Percentiles rank a stretch among this genome's conserved stretches.
phyloP scores from a whole-genome alignment of 441 rosid species.

The Corymbia calophylla region DNA sequence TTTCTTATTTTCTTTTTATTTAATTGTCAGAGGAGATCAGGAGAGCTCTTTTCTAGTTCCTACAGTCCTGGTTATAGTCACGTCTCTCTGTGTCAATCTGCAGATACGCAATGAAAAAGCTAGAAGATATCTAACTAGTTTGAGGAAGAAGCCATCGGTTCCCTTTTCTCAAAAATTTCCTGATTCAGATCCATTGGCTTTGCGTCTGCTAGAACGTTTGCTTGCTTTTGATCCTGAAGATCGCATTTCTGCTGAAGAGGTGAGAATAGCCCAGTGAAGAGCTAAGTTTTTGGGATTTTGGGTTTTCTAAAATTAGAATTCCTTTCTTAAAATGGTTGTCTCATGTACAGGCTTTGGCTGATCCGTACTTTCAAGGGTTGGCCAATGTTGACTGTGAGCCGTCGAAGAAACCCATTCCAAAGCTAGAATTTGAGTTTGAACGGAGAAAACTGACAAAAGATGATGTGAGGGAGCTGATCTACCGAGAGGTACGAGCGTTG shows the following conservation, averaged over 20 bases:
- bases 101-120: conserved; percentile 97
- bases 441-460: conserved; percentile 18
- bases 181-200: conserved; percentile 69
- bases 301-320: neutral
- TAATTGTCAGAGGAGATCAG: conserved; percentile 13
- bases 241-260: conserved; percentile 94
- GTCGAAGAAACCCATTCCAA: conserved; percentile 5
- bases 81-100: neutral
- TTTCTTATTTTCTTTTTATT: conserved; percentile 7
- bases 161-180: conserved; percentile 77
- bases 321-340: neutral
- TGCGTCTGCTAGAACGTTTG: conserved; percentile 66
- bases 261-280: conserved; percentile 10
- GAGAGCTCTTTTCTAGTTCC: neutral
- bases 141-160: conserved; percentile 67
- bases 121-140: conserved; percentile 72
- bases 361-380: conserved; percentile 15
- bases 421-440: conserved; percentile 12
- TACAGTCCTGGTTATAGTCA: neutral
- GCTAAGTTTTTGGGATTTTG: neutral
- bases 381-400: conserved; percentile 7
- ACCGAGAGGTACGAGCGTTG: conserved; percentile 9
- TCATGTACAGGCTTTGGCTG: conserved; percentile 5
- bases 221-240: conserved; percentile 93
- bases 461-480: conserved; percentile 10